Base-by-base conservation (phyloP, 805 yeast genomes). In the Diddensiella santjacobensis region DNA sequence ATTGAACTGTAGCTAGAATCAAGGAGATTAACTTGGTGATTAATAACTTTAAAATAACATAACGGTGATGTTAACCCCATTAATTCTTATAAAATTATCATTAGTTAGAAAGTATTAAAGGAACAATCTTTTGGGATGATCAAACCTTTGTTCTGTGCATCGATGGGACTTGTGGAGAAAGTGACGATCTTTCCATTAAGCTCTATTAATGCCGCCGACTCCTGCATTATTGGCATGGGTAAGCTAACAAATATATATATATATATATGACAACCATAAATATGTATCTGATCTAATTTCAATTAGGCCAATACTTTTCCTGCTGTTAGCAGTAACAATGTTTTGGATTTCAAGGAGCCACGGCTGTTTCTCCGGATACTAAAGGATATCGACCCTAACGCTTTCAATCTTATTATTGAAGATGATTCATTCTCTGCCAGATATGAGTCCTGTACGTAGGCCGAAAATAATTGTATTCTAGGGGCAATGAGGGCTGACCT, bases 351-450 rank as follows among this genome's bases (percentile, higher is more conserved):
- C 37, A 13, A 17, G 3, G 38, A 23, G 6, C 44, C 49, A 3
- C 41, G 40, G 4, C 35, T 30, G 36, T 35, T 41, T 23, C 23
- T 38, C 13, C 24, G 38, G 13, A 13, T 42, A 5, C 44, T 47
- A 19, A 42, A 42, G 30, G 50, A 38, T 8, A 37, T 47, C 5
- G 50, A 47, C 23, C 13, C 40, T 4, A 15, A 22, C 4, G 26
- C 20, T 13, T 42, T 39, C 22, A 36, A 29, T 3, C 33, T 10
- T 3, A 13, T 19, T 5, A 38, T 26, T 1, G 45, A 36, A 18
- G 38, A 35, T 11, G 5, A 29, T 13, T 31, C 24, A 20, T 42
- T 42, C 44, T 31, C 33, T 19, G 13, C 24, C 17, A n/a, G 37
- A 18, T 40, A 30, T 30, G n/a, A 36, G 2, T 40, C 45, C 1